These are phyloP conservation scores for Curvularia lunata DNA, from an alignment of 2,329 filamentous ascomycete species.

Conservation along the genomic window DNA sequence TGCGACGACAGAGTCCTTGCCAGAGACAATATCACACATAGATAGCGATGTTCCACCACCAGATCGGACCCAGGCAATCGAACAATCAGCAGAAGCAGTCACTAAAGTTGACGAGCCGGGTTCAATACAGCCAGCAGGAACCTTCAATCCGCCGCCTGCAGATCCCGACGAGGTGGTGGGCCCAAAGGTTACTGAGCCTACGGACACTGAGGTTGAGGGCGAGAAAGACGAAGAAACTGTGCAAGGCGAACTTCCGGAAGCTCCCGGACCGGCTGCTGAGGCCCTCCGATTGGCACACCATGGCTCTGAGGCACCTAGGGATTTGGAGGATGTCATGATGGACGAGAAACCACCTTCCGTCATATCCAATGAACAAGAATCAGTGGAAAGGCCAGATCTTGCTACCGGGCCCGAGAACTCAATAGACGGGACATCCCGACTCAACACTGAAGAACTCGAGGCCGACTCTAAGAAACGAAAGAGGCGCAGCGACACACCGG, in stretches of 20 bases:
- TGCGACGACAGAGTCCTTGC: conserved; percentile 25
- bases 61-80: conserved; percentile 20
- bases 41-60: conserved; percentile 27
- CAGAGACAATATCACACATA: conserved; percentile 32
- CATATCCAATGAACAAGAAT: conserved; percentile 35
- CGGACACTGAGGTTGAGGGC: conserved; percentile 20
- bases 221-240: conserved; percentile 10
- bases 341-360: conserved; percentile 29
- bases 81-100: conserved; percentile 24
- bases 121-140: conserved; percentile 21
- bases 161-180: conserved; percentile 28
- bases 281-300: conserved; percentile 23
- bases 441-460: conserved; percentile 47
- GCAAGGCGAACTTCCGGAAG: conserved; percentile 25
- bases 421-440: conserved; percentile 41
- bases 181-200: conserved; percentile 25
- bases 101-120: conserved; percentile 26
- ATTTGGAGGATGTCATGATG: conserved; percentile 7
- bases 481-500: conserved; percentile 50
- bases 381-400: conserved; percentile 42
- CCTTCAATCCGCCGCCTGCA: conserved; percentile 25
- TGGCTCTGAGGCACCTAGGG: conserved; percentile 6
- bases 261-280: conserved; percentile 34
- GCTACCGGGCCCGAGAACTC: conserved; percentile 35
- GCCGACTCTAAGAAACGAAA: conserved; percentile 52